phyloP scores from a whole-genome alignment of 495 filamentous ascomycete genomes.

The Penicillium pulvis region DNA sequence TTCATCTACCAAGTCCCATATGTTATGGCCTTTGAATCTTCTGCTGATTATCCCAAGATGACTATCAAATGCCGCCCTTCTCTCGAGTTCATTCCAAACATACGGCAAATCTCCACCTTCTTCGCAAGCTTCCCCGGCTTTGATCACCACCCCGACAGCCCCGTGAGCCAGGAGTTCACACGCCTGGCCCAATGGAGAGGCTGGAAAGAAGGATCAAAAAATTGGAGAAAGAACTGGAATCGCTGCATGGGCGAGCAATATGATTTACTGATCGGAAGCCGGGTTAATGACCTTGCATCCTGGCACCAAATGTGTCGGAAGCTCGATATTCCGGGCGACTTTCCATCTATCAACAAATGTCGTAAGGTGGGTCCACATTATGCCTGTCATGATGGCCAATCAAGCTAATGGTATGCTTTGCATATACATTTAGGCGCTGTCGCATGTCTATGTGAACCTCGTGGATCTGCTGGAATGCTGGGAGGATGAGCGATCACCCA shows the following conservation, averaged over 20 bases:
- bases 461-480: slow-evolving; percentile 53
- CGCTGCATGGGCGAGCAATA: slow-evolving; percentile 21
- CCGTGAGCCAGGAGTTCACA: slow-evolving; percentile 24
- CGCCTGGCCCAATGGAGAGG: slow-evolving; percentile 15
- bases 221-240: slow-evolving; percentile 25
- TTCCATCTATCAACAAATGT: slow-evolving; percentile 41
- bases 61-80: not conserved
- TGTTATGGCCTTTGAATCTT: too few relatives aligned
- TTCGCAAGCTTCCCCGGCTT: slow-evolving; percentile 4
- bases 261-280: slow-evolving; percentile 20
- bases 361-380: slow-evolving; percentile 33
- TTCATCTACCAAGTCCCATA: not conserved
- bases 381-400: not conserved
- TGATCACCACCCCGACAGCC: not conserved
- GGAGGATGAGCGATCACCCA: slow-evolving; percentile 26
- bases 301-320: slow-evolving; percentile 38
- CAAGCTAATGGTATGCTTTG: not conserved
- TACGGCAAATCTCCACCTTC: not conserved
- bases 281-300: slow-evolving; percentile 16
- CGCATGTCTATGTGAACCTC: slow-evolving; percentile 50
- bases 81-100: not conserved
- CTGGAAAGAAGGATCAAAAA: slow-evolving; percentile 26
- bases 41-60: not conserved
- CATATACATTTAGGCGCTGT: slow-evolving; percentile 20
- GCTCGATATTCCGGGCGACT: slow-evolving; percentile 24